Percentiles rank a stretch among this genome's conserved stretches.
Evolutionary conservation across 2,329 filamentous ascomycete species (phyloP).

Genomic region (Fusarium nygamai): DNA sequence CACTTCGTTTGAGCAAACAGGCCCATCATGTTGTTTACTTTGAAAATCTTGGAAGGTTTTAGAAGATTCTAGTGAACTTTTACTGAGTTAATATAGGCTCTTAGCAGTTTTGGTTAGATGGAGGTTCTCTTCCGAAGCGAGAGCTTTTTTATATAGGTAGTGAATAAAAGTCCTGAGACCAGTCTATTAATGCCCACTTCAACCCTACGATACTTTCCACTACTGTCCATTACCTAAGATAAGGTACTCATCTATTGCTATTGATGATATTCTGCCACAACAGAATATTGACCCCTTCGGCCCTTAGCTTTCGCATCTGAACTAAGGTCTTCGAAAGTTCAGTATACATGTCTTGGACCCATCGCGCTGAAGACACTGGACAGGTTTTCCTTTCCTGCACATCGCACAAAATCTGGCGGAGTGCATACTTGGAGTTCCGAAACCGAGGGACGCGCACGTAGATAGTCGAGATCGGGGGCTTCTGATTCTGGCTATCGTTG

Average conservation of each 20-base stretch:
- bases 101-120: neutral
- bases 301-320: neutral
- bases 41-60: neutral
- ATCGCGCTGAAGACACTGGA: accelerated
- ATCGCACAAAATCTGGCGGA: accelerated
- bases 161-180: neutral
- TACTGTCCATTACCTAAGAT: neutral
- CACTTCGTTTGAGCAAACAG: neutral
- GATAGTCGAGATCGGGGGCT: neutral
- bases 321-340: neutral
- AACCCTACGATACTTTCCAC: neutral
- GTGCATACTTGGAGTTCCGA: accelerated
- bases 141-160: neutral
- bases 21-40: neutral
- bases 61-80: neutral
- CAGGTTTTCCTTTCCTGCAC: neutral
- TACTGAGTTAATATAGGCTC: neutral
- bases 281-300: too few relatives aligned
- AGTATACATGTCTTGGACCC: neutral
- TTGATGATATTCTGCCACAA: neutral
- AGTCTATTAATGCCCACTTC: neutral
- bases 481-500: neutral
- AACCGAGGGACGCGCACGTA: neutral
- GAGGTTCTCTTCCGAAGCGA: neutral
- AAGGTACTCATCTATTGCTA: neutral